Evolutionary conservation across 805 yeast species (phyloP), one percentile per base, ranked within the genome.

Genomic region (Candida sakaeoensis): DNA sequence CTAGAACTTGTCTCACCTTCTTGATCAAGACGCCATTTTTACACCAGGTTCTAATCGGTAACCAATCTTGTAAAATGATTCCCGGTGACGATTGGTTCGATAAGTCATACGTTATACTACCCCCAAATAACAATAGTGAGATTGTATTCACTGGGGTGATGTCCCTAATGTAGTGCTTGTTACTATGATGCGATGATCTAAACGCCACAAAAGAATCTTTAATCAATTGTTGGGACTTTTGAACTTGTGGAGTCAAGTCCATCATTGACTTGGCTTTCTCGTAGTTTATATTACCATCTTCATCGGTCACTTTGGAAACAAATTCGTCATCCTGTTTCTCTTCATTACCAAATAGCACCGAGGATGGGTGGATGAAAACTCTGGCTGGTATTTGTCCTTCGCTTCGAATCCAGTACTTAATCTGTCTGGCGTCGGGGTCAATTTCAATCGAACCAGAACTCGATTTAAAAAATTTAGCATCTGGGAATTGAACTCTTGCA

Each of bases 21-120:
- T 85, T 84, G 22, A 90, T 73, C 34, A 91, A 63, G 2, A 91
- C 95, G 1, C 90, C 98, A 52, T 90, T 87, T 48, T 93, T 85
- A 47, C 95, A 84, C 97, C 97, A 91, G 1, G 96, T 87, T 45
- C 86, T 72, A 9, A 91, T 72, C 0, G 96, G 95, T 24, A 87
- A 61, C 97, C 98, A 90, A n/a, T 74, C 73, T 49, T 87, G 96
- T 40, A 91, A 64, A 7, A 88, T 79, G 25, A 93, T 76, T 16
- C 97, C 97, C 0, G 96, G 95, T 0, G 89, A 75, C 4, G 80
- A 72, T 29, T 65, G 71, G 1, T 75, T 65, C 8, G 67, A 55
- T 36, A 80, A 48, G 49, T 84, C 86, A 54, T 80, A 83, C 28
- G 68, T 59, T 14, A 85, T 72, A 1, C 75, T 74, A 5, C 95